A percentile compares a stretch with the other conserved stretches of the same genome.
These are phyloP conservation scores for Pilatotrama ljubarskyi DNA, from an alignment of 768 basidiomycete species.

Conservation along the genomic window DNA sequence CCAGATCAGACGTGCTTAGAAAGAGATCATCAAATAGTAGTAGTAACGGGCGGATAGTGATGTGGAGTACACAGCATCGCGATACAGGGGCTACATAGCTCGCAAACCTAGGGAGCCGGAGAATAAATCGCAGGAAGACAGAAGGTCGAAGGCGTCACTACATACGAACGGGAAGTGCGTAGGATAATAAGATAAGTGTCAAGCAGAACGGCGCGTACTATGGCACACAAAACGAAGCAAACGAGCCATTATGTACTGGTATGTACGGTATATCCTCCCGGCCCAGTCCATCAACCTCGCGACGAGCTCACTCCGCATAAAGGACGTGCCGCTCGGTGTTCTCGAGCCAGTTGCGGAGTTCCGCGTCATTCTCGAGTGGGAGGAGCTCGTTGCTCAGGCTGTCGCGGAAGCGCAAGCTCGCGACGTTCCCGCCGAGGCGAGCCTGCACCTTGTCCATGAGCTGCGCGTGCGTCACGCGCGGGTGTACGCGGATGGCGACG, in stretches of 20 bases:
- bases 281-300: background rate
- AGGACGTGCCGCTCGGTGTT: slow-evolving; percentile 80
- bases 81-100: slow-evolving; percentile 18
- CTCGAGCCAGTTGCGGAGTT: slow-evolving; percentile 73
- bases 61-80: slow-evolving; percentile 19
- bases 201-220: slow-evolving; percentile 16
- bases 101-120: slow-evolving; percentile 9
- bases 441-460: slow-evolving; percentile 91
- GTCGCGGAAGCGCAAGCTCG: slow-evolving; percentile 71
- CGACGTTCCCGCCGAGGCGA: slow-evolving; percentile 76
- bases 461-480: slow-evolving; percentile 80
- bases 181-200: slow-evolving; percentile 26
- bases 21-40: background rate
- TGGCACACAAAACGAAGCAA: slow-evolving; percentile 10
- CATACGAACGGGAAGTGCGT: slow-evolving; percentile 18
- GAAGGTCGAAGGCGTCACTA: slow-evolving; percentile 5
- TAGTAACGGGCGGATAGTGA: slow-evolving; percentile 9
- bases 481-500: slow-evolving; percentile 96
- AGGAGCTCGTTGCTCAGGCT: slow-evolving; percentile 68
- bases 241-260: slow-evolving; percentile 15
- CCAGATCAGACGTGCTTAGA: background rate
- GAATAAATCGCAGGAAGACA: background rate
- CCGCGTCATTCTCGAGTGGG: slow-evolving; percentile 60
- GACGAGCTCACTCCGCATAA: slow-evolving; percentile 61
- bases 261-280: slow-evolving; percentile 13